Base-by-base conservation (phyloP, 2,329 filamentous ascomycete species). In the Ophiostoma sp. region DNA sequence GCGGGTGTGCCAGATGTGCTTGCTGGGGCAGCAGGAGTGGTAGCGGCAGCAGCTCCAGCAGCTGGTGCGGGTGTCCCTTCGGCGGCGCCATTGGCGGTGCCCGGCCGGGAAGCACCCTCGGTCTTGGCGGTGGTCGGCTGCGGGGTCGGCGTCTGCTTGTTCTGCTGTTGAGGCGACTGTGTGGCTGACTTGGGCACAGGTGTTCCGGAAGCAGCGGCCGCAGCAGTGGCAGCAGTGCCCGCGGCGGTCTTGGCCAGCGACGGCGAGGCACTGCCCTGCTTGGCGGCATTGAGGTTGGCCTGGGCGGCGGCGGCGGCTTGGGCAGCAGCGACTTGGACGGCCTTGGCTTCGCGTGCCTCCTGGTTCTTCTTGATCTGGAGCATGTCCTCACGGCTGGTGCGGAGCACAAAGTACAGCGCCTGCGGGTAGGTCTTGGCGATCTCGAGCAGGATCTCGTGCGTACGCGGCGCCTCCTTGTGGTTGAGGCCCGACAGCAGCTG, bases 371-470 rank as follows among this genome's bases (percentile, higher is more conserved):
- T 96, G 81, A 98, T 97, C 55, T 91, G 88, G 72, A 93, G 85
- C 90, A 98, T 95, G 80, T 99, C 97, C 82, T 99, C 96, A 57
- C 95, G 88, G 76, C 93, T 97, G 1, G 95, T 99, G 74, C 96
- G 88, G 36, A 99, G 88, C 80, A 97, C 91, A 86, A 98, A 98
- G 85, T 98, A 99, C 36, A 99, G 86, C 2, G 96, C 92, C 80
- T 99, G 96, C 1, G 96, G 96, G 80, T 97, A 99, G 0, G 93
- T 91, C 84, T 98, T 98, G 70, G 96, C 96, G 79, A 99, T 94
- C 85, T 96, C 97, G 31, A 94, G 88, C 22, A 99, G 87, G 69
- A 99, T 93, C 69, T 90, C 89, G 80, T 96, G 92, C 61, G 95
- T 93, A 66, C 97, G 92, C 4, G 91, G 90, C 15, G 94, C 95